phyloP scores from a whole-genome alignment of 768 basidiomycete genomes.

The Lepiota brunneoincarnata region DNA sequence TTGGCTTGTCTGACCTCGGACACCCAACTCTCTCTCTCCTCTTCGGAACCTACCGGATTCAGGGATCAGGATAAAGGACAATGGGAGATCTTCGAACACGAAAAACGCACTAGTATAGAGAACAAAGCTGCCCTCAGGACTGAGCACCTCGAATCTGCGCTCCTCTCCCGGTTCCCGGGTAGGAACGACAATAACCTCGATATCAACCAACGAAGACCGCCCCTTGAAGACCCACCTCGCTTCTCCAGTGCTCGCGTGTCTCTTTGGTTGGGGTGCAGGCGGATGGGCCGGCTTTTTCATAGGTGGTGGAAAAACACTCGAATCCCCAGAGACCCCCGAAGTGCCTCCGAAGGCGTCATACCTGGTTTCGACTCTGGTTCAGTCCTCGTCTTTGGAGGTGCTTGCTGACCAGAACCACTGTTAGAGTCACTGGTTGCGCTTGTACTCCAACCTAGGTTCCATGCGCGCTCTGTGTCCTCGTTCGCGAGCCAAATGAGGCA shows the following conservation, averaged over 20 bases:
- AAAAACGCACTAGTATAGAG: constrained; percentile 58
- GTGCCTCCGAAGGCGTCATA: neutral
- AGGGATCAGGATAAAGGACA: constrained; percentile 3
- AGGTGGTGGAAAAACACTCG: constrained; percentile 16
- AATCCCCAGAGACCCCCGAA: constrained; percentile 15
- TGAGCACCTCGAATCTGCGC: constrained; percentile 66
- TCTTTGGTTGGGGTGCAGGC: constrained; percentile 28
- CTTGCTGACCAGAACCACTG: constrained; percentile 15
- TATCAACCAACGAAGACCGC: constrained; percentile 63
- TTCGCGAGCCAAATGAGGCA: constrained; percentile 75
- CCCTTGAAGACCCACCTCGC: constrained; percentile 78
- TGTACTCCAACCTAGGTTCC: constrained; percentile 32
- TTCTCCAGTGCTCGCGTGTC: constrained; percentile 37
- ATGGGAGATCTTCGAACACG: neutral
- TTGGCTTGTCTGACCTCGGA: constrained; percentile 68
- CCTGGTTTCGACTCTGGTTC: constrained; percentile 41
- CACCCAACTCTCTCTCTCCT: constrained; percentile 66
- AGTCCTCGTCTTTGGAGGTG: constrained; percentile 50
- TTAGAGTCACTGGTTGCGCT: constrained; percentile 22
- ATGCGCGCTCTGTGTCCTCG: constrained; percentile 27
- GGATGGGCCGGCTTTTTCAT: constrained; percentile 16
- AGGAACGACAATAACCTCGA: constrained; percentile 66
- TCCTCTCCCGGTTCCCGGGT: constrained; percentile 40
- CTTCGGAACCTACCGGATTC: constrained; percentile 40
- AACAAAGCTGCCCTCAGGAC: constrained; percentile 76